These are phyloP conservation scores for Solanum bukasovii DNA, from an alignment of 257 asterid species.

Conservation along the genomic window DNA sequence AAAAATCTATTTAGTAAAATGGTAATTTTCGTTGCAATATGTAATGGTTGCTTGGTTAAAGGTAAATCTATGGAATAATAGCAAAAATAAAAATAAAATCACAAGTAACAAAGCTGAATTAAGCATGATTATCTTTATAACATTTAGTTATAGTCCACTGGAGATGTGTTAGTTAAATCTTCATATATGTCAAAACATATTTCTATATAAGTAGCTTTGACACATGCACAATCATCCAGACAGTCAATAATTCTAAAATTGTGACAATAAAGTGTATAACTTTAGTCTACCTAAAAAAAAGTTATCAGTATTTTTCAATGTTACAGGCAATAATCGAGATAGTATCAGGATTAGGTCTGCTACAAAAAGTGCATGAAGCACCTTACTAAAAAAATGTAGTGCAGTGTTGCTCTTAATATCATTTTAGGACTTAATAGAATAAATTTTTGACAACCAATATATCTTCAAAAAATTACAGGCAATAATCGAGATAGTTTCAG, in stretches of 20 bases:
- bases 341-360: not conserved
- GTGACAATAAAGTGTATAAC: not conserved
- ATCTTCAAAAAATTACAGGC: not conserved
- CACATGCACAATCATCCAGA: not conserved
- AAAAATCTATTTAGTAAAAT: not conserved
- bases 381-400: not conserved
- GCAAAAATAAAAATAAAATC: not conserved
- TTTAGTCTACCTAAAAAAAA: not conserved
- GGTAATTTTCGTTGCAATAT: not conserved
- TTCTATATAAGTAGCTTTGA: not conserved
- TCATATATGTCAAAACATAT: not conserved
- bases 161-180: not conserved
- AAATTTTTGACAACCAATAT: not conserved
- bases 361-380: not conserved
- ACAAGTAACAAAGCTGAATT: not conserved
- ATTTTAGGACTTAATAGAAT: not conserved
- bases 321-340: not conserved
- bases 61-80: not conserved
- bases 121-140: not conserved
- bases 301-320: not conserved
- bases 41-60: not conserved
- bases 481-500: not conserved
- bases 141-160: not conserved
- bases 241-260: not conserved
- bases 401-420: not conserved